Evolutionary conservation across 495 filamentous ascomycete genomes (phyloP), one percentile per base, ranked within the genome.

Genomic region (Daldinia childiae): DNA sequence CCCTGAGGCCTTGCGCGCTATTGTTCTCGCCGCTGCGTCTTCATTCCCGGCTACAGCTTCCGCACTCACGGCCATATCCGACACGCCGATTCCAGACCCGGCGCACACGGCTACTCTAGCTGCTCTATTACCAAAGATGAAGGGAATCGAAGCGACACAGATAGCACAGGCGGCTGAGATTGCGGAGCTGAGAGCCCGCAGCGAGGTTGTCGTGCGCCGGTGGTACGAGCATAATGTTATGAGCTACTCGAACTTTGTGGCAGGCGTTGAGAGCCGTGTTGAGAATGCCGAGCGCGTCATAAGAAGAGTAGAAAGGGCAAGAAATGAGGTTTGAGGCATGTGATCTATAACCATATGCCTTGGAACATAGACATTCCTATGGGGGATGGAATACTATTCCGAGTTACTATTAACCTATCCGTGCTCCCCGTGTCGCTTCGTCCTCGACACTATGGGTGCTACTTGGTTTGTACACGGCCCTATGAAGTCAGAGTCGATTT

Each of bases 191-290:
- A 78, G 93, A 54, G 82, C 84, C n/a, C 84, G 91, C 19, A 96
- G 88, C 63, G 94, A 93, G 62, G 77, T 78, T 26, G 80, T 89
- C n/a, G 77, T 98, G 62, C 87, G 93, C 78, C 79, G 86, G 17
- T 97, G 94, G 93, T 95, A 96, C 80, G 89, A 94, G 73, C 79
- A 89, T 55, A 85, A 89, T 12, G 82, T 95, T 58, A 77, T 97
- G 41, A 85, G 87, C 14, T 87, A 86, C 70, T 90, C 90, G 0
- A 87, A 91, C 68, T 89, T 85, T 62, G 92, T 93, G 84, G 90
- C 90, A 11, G 90, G 92, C 41, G 89, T 89, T 73, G 92, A 97
- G 79, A 86, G 86, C 5, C 78, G 91, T 68, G 70, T 95, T 29
- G 86, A 87, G 76, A 85, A 83, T 63, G 86, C 90, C 8, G 93